Conservation (phyloP, 169 alveolate species). For the Eimeria tenella region DNA sequence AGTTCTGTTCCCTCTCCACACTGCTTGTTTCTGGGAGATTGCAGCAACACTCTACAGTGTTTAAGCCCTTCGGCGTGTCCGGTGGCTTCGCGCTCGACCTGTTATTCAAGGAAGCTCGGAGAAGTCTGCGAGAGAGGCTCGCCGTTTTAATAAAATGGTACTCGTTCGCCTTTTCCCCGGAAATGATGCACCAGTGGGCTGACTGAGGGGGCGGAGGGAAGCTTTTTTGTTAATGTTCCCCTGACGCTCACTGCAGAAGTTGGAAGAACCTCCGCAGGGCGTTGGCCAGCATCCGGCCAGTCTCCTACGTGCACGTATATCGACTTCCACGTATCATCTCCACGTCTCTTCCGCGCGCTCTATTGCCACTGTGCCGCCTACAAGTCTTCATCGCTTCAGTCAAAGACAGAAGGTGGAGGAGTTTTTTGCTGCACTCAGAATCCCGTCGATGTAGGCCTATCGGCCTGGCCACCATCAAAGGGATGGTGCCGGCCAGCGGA, state of each 20-base stretch:
- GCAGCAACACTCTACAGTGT: conserved; percentile 10
- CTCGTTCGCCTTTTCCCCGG: conserved; percentile 52
- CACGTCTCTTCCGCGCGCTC: conserved; percentile 45
- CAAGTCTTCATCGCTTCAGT: conserved; percentile 31
- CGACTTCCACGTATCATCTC: not conserved
- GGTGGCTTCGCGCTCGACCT: not conserved
- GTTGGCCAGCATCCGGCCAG: not conserved
- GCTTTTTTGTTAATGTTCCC: conserved; percentile 62
- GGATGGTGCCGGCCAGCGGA: conserved; percentile 74
- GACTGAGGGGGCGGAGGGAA: conserved; percentile 66
- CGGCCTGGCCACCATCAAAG: conserved; percentile 53
- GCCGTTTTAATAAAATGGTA: conserved; percentile 5
- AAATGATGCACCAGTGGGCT: conserved; percentile 28
- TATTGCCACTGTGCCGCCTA: conserved; percentile 16
- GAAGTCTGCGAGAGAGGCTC: conserved; percentile 47
- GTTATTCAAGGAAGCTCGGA: conserved; percentile 45
- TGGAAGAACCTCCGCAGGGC: conserved; percentile 65
- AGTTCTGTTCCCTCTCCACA: not conserved
- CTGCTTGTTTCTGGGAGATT: conserved; percentile 11
- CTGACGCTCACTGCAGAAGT: conserved; percentile 28
- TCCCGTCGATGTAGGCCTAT: conserved; percentile 49
- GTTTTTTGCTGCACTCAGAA: conserved; percentile 53
- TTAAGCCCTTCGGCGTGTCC: conserved; percentile 12
- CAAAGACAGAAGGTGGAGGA: conserved; percentile 45
- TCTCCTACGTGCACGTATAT: not conserved